phyloP scores from a whole-genome alignment of 192 early-diverging fungal genomes.

The Paraglomus brasilianum region DNA sequence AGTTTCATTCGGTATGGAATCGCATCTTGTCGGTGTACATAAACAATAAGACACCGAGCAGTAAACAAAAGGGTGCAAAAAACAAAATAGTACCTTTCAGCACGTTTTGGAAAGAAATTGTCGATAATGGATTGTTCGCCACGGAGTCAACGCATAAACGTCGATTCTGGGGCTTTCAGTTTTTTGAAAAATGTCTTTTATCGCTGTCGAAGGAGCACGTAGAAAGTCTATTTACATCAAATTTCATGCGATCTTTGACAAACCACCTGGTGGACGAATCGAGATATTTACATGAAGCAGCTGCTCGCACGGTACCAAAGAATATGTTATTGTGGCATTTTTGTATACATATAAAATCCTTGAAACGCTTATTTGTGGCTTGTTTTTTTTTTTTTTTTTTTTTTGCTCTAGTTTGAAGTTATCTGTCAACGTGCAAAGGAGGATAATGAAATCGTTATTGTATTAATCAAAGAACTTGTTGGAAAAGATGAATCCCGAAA shows the following conservation, averaged over 20 bases:
- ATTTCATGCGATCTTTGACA: slow-evolving; percentile 83
- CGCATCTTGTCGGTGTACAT: slow-evolving; percentile 59
- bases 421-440: slow-evolving; percentile 60
- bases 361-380: no score
- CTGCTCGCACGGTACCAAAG: slow-evolving; percentile 68
- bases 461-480: slow-evolving; percentile 77
- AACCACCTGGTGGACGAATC: slow-evolving; percentile 78
- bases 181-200: slow-evolving; percentile 71
- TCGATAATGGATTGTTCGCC: slow-evolving; percentile 79
- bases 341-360: no score
- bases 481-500: slow-evolving; percentile 70
- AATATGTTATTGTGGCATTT: no score
- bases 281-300: slow-evolving; percentile 78
- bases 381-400: slow-evolving; percentile 27
- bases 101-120: slow-evolving; percentile 76
- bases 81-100: slow-evolving; percentile 63
- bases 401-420: slow-evolving; percentile 38
- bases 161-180: slow-evolving; percentile 86
- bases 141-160: slow-evolving; percentile 74
- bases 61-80: background rate
- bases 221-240: slow-evolving; percentile 72
- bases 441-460: slow-evolving; percentile 70
- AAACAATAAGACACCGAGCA: background rate
- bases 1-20: slow-evolving; percentile 82
- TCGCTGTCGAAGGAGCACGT: slow-evolving; percentile 56